Conservation (phyloP, 2,329 filamentous ascomycete genomes). For the Colletotrichum salicis region DNA sequence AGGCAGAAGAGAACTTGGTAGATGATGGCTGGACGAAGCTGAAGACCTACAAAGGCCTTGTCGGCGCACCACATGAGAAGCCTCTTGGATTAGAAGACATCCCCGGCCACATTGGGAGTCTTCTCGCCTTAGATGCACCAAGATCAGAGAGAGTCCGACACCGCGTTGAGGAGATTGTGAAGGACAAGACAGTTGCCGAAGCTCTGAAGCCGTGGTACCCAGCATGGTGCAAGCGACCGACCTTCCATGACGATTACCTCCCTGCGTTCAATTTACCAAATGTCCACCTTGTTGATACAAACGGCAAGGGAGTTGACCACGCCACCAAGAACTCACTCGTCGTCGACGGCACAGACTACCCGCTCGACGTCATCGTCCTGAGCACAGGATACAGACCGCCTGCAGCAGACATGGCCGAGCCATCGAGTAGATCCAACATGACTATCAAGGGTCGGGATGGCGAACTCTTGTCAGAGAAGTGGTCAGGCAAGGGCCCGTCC, state of each 20-base stretch:
- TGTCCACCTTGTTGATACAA: slow-evolving; percentile 70
- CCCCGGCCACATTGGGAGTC: slow-evolving; percentile 46
- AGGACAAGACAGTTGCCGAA: slow-evolving; percentile 60
- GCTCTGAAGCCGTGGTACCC: slow-evolving; percentile 70
- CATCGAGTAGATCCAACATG: slow-evolving; percentile 34
- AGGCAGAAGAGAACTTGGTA: slow-evolving; percentile 54
- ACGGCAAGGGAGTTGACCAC: slow-evolving; percentile 60
- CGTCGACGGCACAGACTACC: slow-evolving; percentile 58
- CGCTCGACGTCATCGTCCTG: slow-evolving; percentile 52
- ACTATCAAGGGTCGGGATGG: slow-evolving; percentile 56
- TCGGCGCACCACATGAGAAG: slow-evolving; percentile 41
- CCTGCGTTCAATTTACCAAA: slow-evolving; percentile 66
- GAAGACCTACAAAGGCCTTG: slow-evolving; percentile 50
- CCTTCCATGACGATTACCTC: slow-evolving; percentile 70
- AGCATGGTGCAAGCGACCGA: slow-evolving; percentile 71
- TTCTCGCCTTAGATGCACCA: slow-evolving; percentile 54
- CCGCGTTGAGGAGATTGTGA: slow-evolving; percentile 62
- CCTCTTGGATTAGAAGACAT: slow-evolving; percentile 36
- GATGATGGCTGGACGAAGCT: slow-evolving; percentile 59
- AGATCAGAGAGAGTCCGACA: slow-evolving; percentile 56
- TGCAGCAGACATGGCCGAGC: slow-evolving; percentile 44
- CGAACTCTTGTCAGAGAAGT: slow-evolving; percentile 56
- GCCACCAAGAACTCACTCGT: slow-evolving; percentile 60
- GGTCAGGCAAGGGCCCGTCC: slow-evolving; percentile 49
- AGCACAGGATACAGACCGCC: slow-evolving; percentile 51